Evolutionary conservation across 202 grass and related monocot genomes (phyloP).

Genomic region (Bolboschoenoplectus hybrid): DNA sequence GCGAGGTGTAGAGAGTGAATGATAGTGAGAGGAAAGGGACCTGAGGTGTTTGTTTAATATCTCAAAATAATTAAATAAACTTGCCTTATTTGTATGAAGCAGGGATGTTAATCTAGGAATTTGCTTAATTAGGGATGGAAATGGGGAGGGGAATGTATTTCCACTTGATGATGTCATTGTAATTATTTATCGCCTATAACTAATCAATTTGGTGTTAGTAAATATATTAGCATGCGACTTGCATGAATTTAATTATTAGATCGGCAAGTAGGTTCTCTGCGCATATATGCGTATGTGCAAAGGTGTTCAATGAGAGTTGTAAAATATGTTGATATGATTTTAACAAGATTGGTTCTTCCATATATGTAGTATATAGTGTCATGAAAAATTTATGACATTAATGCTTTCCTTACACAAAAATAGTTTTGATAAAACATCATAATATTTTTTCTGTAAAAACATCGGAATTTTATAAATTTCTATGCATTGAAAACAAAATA

Average conservation of each 20-base stretch:
- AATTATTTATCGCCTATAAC: constrained; percentile 24
- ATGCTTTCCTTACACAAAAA: no score
- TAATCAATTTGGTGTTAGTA: constrained; percentile 31
- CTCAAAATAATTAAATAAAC: constrained; percentile 38
- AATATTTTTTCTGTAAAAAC: no score
- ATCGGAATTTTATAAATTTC: no score
- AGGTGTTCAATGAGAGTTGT: background rate
- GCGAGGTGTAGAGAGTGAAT: constrained; percentile 10
- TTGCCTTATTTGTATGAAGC: constrained; percentile 46
- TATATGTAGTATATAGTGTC: background rate
- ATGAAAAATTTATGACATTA: background rate
- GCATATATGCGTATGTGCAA: background rate
- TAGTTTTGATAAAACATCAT: no score
- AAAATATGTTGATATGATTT: constrained; percentile 26
- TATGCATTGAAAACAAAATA: no score
- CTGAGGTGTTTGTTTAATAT: constrained; percentile 27
- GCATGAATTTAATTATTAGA: background rate
- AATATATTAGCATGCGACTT: constrained; percentile 14
- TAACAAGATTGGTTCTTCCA: background rate
- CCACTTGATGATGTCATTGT: constrained; percentile 38
- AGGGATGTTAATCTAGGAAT: constrained; percentile 37
- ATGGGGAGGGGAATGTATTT: constrained; percentile 29
- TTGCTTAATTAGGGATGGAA: constrained; percentile 36
- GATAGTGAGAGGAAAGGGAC: constrained; percentile 29
- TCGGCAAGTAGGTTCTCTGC: background rate